Conservation (phyloP, 2,329 filamentous ascomycete species). For the Cordyceps cicadae region DNA sequence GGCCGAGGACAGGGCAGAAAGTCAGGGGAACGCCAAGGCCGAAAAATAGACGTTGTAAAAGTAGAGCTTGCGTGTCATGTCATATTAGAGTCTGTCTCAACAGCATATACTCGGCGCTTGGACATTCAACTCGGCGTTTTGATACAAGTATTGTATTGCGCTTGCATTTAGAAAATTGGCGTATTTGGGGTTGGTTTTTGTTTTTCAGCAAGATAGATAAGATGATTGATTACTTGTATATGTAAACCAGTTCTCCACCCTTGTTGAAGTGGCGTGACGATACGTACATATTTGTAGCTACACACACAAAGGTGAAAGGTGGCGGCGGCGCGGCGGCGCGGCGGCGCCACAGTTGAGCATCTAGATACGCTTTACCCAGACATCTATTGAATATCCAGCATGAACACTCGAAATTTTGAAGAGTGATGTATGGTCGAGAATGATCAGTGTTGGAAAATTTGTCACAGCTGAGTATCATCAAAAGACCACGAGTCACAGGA, state of each 20-base stretch:
- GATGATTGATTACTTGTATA: background rate
- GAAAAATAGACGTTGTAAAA: background rate
- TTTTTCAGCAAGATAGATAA: background rate
- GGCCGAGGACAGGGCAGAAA: constrained; percentile 14
- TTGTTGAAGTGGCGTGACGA: background rate
- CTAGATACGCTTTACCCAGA: too few relatives aligned
- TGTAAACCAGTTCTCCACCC: background rate
- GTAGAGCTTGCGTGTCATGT: background rate
- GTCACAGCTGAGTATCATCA: too few relatives aligned
- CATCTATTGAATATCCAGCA: too few relatives aligned
- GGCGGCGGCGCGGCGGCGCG: too few relatives aligned
- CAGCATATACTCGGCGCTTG: background rate
- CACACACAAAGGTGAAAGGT: too few relatives aligned
- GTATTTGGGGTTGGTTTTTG: background rate
- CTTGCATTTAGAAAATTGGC: background rate
- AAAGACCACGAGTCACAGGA: too few relatives aligned
- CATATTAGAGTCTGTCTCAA: background rate
- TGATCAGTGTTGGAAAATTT: too few relatives aligned
- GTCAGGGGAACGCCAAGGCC: background rate
- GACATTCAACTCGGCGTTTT: background rate
- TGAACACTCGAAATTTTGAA: too few relatives aligned
- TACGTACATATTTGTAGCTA: background rate
- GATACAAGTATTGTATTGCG: constrained; percentile 2
- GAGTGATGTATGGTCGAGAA: too few relatives aligned
- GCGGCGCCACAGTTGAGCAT: too few relatives aligned